Evolutionary conservation across 805 yeast genomes (phyloP).

Genomic region (Tetrapisispora arboricola): DNA sequence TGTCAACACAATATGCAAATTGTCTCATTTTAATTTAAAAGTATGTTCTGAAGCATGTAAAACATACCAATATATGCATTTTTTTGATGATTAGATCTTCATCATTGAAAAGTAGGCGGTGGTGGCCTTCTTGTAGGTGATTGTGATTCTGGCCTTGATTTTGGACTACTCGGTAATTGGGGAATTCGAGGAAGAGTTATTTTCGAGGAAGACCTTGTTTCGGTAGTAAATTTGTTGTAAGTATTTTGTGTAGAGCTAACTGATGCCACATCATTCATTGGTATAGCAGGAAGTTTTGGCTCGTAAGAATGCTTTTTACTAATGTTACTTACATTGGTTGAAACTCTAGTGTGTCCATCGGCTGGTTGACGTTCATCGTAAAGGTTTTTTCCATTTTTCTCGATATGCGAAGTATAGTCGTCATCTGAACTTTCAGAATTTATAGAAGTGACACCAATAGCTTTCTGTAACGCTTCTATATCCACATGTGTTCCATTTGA

Average conservation of each 20-base stretch:
- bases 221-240: background rate
- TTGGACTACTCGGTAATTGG: slow-evolving; percentile 8
- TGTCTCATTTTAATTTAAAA: too few species aligned
- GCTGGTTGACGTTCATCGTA: background rate
- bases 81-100: too few species aligned
- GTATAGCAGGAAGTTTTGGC: slow-evolving; percentile 18
- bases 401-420: background rate
- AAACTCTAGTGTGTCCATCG: slow-evolving; percentile 3
- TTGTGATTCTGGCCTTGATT: slow-evolving; percentile 5
- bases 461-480: slow-evolving; percentile 29
- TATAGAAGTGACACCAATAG: slow-evolving; percentile 23
- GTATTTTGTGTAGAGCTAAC: background rate
- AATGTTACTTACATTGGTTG: background rate
- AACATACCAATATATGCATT: too few species aligned
- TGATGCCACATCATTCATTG: background rate
- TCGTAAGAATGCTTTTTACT: background rate
- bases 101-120: slow-evolving; percentile 8
- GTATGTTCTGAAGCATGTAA: too few species aligned
- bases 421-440: slow-evolving; percentile 9
- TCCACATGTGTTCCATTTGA: slow-evolving; percentile 18
- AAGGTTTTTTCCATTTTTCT: background rate
- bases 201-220: slow-evolving; percentile 1
- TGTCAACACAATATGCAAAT: too few species aligned
- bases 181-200: slow-evolving; percentile 5
- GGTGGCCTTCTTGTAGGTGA: slow-evolving; percentile 20